phyloP scores from a whole-genome alignment of 805 yeast genomes.

The Sporopachydermia quercuum region DNA sequence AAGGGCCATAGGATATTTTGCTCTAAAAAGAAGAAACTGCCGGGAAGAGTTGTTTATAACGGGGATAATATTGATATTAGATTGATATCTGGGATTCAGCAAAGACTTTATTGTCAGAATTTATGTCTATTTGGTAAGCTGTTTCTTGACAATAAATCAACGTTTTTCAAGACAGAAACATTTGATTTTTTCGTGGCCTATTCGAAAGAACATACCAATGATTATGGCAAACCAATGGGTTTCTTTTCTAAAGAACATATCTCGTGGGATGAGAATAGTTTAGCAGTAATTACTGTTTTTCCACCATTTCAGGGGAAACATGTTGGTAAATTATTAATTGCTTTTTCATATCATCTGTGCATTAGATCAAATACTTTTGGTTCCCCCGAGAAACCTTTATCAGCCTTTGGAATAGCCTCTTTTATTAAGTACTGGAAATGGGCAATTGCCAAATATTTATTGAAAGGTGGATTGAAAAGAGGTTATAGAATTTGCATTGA shows the following conservation, averaged over 20 bases:
- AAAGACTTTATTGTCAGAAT: slow-evolving; percentile 58
- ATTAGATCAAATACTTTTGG: slow-evolving; percentile 43
- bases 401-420: slow-evolving; percentile 63
- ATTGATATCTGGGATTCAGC: background rate
- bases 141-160: slow-evolving; percentile 79
- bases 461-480: slow-evolving; percentile 24
- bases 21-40: slow-evolving; percentile 24
- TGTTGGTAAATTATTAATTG: slow-evolving; percentile 67
- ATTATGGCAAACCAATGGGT: slow-evolving; percentile 53
- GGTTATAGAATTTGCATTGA: slow-evolving; percentile 25
- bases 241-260: slow-evolving; percentile 80
- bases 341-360: slow-evolving; percentile 70
- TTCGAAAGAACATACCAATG: slow-evolving; percentile 14
- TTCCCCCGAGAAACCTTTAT: slow-evolving; percentile 87
- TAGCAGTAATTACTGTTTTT: slow-evolving; percentile 81
- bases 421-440: slow-evolving; percentile 69
- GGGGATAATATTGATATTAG: slow-evolving; percentile 24
- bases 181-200: slow-evolving; percentile 57
- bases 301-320: slow-evolving; percentile 82
- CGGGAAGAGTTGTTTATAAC: slow-evolving; percentile 59
- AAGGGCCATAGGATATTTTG: slow-evolving; percentile 36
- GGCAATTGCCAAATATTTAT: slow-evolving; percentile 27
- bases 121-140: slow-evolving; percentile 75
- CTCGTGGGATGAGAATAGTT: slow-evolving; percentile 63
- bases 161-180: slow-evolving; percentile 62